Percentiles rank a stretch among this genome's conserved stretches.
Conservation (phyloP, 805 yeast species). For the Myxozyma neglecta region DNA sequence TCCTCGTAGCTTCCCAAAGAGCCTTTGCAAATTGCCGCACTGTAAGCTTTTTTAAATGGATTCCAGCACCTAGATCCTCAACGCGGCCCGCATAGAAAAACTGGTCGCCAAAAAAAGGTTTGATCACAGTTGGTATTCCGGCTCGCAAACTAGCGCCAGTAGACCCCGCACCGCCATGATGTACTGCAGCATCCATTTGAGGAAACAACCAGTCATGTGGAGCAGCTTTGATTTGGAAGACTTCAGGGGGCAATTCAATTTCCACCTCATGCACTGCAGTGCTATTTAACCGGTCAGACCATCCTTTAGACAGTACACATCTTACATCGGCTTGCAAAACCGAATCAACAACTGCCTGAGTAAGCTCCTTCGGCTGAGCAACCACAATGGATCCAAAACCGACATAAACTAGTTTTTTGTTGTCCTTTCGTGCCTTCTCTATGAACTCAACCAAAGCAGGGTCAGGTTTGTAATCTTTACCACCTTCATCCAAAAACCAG, state of each 20-base stretch:
- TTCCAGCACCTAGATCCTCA: conserved; percentile 85
- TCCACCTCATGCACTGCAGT: conserved; percentile 44
- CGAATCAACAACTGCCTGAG: conserved; percentile 74
- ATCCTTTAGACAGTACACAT: conserved; percentile 88
- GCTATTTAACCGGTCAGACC: conserved; percentile 74
- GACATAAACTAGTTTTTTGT: conserved; percentile 77
- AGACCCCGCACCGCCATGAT: conserved; percentile 96
- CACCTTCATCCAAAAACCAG: conserved; percentile 81
- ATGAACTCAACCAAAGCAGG: conserved; percentile 59
- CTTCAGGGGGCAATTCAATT: conserved; percentile 59
- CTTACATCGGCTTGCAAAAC: conserved; percentile 77
- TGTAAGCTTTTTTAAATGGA: conserved; percentile 67
- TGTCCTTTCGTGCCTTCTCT: conserved; percentile 55
- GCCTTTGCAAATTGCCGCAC: conserved; percentile 65
- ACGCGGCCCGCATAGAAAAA: conserved; percentile 86
- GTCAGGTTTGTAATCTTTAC: conserved; percentile 60
- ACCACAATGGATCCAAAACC: conserved; percentile 97
- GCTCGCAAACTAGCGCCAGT: conserved; percentile 88
- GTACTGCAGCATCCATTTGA: conserved; percentile 88
- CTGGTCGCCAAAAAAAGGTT: conserved; percentile 96
- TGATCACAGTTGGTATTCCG: conserved; percentile 85
- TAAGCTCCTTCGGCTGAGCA: conserved; percentile 72
- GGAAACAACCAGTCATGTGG: conserved; percentile 97
- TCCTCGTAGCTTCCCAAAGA: conserved; percentile 63
- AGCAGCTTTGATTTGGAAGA: conserved; percentile 67